Conservation (phyloP, 1,284 basidiomycete species). For the Irpex sp. region DNA sequence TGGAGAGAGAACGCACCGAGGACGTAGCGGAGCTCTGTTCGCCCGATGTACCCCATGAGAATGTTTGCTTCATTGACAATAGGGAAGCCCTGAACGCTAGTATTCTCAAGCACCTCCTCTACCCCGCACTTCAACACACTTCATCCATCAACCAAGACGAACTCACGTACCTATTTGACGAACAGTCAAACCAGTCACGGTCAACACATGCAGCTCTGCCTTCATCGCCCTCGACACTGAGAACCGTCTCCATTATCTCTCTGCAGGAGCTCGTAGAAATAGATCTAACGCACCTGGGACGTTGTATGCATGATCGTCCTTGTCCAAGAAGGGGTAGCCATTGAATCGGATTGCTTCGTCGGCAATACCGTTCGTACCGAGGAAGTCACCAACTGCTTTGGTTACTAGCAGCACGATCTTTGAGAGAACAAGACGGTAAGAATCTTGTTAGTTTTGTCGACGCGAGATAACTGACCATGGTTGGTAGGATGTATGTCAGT, state of each 20-base stretch:
- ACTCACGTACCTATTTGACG: conserved; percentile 67
- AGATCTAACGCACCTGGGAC: conserved; percentile 65
- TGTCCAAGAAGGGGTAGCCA: conserved; percentile 94
- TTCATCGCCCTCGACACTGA: conserved; percentile 89
- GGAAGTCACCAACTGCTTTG: conserved; percentile 95
- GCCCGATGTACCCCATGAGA: conserved; percentile 86
- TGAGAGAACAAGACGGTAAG: background rate
- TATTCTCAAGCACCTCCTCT: conserved; percentile 71
- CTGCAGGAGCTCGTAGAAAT: background rate
- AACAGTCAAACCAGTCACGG: conserved; percentile 74
- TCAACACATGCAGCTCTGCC: conserved; percentile 70
- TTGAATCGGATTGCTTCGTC: conserved; percentile 98
- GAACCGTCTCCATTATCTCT: background rate
- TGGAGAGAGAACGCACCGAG: conserved; percentile 51
- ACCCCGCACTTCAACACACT: background rate
- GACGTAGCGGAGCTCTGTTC: conserved; percentile 83
- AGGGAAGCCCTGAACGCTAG: conserved; percentile 89
- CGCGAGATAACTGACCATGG: conserved; percentile 92
- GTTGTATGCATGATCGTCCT: conserved; percentile 89
- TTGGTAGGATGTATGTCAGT: conserved; percentile 95
- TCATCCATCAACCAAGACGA: conserved; percentile 2
- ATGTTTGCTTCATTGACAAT: conserved; percentile 66
- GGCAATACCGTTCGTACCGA: conserved; percentile 91
- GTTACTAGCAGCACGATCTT: conserved; percentile 95
- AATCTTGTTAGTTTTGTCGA: background rate